Percentiles rank a stretch among this genome's conserved stretches.
Conservation (phyloP, 164 flowering plant species). For the Amborella trichopoda region DNA sequence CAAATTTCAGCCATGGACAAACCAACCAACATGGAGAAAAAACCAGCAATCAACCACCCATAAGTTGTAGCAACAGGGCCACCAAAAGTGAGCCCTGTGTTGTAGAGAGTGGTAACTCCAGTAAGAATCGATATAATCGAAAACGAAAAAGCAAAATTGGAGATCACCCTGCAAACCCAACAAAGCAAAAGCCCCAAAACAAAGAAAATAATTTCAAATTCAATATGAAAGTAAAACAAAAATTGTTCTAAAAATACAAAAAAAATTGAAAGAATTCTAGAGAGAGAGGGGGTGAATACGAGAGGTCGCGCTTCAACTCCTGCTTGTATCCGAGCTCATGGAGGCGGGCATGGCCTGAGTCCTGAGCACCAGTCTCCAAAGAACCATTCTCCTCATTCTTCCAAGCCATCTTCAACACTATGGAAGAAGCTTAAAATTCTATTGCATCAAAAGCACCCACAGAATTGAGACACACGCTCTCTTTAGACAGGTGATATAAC, state of each 20-base stretch:
- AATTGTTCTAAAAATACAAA: no score
- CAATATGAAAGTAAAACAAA: no score
- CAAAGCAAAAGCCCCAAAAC: background rate
- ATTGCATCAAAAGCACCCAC: no score
- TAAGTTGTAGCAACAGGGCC: conserved; percentile 56
- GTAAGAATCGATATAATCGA: conserved; percentile 79
- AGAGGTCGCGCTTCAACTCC: conserved; percentile 88
- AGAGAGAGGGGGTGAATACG: conserved; percentile 29
- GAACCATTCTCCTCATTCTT: no score
- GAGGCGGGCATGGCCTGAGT: conserved; percentile 62
- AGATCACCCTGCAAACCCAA: conserved; percentile 34
- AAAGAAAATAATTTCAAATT: background rate
- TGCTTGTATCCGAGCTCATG: conserved; percentile 85
- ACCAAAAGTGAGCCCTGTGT: conserved; percentile 61
- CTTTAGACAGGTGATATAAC: no score
- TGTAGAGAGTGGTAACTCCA: conserved; percentile 63
- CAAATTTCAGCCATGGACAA: conserved; percentile 89
- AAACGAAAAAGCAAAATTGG: conserved; percentile 64
- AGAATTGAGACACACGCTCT: no score
- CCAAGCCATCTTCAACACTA: no score
- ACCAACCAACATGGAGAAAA: conserved; percentile 56
- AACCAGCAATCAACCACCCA: conserved; percentile 70
- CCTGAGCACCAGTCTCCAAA: conserved; percentile 23
- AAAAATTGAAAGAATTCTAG: background rate
- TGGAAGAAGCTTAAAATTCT: no score